Percentiles rank a stretch among this genome's conserved stretches.
These are phyloP conservation scores for Cladosporium sp. DNA, from an alignment of 2,329 filamentous ascomycete genomes.

Conservation along the genomic window DNA sequence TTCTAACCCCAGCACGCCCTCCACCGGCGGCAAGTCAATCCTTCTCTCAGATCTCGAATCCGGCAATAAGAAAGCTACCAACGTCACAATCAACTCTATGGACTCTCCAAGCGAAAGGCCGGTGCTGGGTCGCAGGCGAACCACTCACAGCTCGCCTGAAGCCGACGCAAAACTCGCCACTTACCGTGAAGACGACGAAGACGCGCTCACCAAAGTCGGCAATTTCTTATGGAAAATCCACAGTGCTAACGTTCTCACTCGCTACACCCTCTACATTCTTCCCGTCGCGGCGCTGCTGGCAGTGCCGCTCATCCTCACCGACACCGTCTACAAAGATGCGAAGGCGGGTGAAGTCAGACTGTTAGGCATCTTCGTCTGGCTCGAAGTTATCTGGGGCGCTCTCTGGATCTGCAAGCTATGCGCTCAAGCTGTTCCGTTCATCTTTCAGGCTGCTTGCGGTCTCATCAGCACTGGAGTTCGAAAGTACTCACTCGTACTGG, in stretches of 20 bases:
- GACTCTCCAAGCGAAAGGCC: constrained; percentile 23
- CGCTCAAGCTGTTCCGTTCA: constrained; percentile 58
- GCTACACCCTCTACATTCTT: constrained; percentile 68
- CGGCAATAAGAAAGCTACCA: constrained; percentile 22
- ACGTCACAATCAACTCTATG: constrained; percentile 22
- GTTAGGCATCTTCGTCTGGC: constrained; percentile 66
- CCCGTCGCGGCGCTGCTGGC: constrained; percentile 64
- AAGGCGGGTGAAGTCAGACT: constrained; percentile 44
- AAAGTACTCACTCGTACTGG: constrained; percentile 68
- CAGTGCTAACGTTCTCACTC: constrained; percentile 62
- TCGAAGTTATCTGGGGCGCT: constrained; percentile 66
- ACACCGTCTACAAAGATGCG: constrained; percentile 32
- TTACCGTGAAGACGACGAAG: constrained; percentile 50
- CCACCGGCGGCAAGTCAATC: constrained; percentile 13
- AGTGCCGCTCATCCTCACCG: constrained; percentile 58
- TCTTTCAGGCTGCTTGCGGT: constrained; percentile 69
- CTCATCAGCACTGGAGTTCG: constrained; percentile 68
- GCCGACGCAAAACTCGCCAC: constrained; percentile 16
- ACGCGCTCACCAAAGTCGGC: constrained; percentile 65
- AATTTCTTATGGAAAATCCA: constrained; percentile 65
- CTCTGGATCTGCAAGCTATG: constrained; percentile 68
- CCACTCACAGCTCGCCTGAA: constrained; percentile 22
- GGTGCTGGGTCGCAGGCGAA: constrained; percentile 26
- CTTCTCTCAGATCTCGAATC: constrained; percentile 23
- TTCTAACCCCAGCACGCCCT: constrained; percentile 14